These are phyloP conservation scores for Fomitopsis pinicola DNA, from an alignment of 1,284 basidiomycete species.

Conservation along the genomic window DNA sequence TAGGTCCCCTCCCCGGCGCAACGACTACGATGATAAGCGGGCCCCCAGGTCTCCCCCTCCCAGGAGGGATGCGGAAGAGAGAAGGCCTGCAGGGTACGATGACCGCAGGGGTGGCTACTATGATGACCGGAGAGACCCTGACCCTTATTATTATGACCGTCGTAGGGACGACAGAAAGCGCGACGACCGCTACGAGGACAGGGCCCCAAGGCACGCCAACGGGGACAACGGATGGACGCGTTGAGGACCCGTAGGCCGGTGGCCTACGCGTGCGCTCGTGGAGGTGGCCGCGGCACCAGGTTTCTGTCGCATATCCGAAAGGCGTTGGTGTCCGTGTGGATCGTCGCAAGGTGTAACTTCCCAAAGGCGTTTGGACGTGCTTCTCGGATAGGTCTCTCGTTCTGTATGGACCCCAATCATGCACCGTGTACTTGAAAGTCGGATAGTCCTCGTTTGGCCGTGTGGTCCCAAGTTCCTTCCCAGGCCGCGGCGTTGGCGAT, in stretches of 20 bases:
- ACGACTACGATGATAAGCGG: conserved; percentile 63
- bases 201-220: conserved; percentile 63
- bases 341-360: conserved; percentile 11
- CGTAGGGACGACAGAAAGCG: conserved; percentile 76
- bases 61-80: conserved; percentile 71
- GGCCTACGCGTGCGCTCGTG: not conserved
- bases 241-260: conserved; percentile 14
- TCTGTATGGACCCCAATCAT: conserved; percentile 20
- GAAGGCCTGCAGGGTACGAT: conserved; percentile 83
- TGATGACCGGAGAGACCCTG: conserved; percentile 74
- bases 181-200: conserved; percentile 71
- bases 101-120: conserved; percentile 67
- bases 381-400: conserved; percentile 21
- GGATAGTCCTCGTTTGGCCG: conserved; percentile 23
- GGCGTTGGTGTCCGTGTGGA: conserved; percentile 5
- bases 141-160: conserved; percentile 75
- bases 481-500: not conserved
- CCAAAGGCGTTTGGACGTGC: conserved; percentile 20
- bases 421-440: conserved; percentile 25
- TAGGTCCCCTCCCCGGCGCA: conserved; percentile 60
- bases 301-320: not conserved
- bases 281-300: not conserved
- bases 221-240: conserved; percentile 52
- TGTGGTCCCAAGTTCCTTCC: conserved; percentile 9
- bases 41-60: conserved; percentile 76